These are phyloP conservation scores for Fusarium sororula DNA, from an alignment of 2,329 filamentous ascomycete genomes.

Conservation along the genomic window DNA sequence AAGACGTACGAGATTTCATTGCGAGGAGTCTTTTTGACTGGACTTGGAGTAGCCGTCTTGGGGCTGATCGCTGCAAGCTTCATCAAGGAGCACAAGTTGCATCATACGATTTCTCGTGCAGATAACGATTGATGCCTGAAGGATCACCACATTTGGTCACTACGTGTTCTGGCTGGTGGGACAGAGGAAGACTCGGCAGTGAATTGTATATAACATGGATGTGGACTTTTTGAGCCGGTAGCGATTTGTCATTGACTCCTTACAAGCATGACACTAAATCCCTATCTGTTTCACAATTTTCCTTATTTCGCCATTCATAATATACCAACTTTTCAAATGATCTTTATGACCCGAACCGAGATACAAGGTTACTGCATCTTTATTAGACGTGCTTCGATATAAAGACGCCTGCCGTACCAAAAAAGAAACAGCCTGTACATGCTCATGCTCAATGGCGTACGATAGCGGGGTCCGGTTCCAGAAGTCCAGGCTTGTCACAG, in stretches of 20 bases:
- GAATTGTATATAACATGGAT: background rate
- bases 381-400: background rate
- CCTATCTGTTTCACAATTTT: background rate
- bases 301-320: background rate
- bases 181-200: accelerated
- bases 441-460: background rate
- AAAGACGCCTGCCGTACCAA: background rate
- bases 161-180: accelerated
- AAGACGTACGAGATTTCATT: background rate
- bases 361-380: background rate
- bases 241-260: background rate
- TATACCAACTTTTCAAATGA: background rate
- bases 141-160: accelerated
- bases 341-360: background rate
- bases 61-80: background rate
- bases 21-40: background rate
- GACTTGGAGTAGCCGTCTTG: background rate
- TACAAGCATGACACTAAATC: accelerated
- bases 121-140: background rate
- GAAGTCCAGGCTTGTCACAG: background rate
- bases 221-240: accelerated
- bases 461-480: background rate
- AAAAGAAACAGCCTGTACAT: background rate
- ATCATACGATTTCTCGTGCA: background rate
- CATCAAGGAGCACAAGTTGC: background rate